Conservation (phyloP, 371 early-diverging fungal genomes). For the Lichtheimia ramosa region DNA sequence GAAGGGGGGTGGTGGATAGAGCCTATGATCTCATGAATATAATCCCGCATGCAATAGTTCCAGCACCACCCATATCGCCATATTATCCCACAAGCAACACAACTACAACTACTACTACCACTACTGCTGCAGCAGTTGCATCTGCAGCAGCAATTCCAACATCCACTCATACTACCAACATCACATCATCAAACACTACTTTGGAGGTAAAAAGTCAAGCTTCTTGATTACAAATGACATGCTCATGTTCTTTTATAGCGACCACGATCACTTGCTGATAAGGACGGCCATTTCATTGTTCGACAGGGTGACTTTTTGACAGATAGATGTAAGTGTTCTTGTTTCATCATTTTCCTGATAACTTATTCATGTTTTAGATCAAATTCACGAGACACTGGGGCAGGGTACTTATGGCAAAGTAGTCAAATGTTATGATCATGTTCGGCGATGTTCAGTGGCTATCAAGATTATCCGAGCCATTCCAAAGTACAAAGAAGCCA, state of each 20-base stretch:
- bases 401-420: constrained; percentile 99
- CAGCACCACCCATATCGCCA: constrained; percentile 4
- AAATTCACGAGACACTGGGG: constrained; percentile 82
- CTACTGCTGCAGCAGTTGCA: constrained; percentile 3
- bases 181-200: not conserved
- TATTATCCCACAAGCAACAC: constrained; percentile 7
- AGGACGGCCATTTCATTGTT: constrained; percentile 92
- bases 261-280: constrained; percentile 71
- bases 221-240: too few species aligned
- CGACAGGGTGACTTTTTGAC: constrained; percentile 74
- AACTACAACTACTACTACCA: not conserved
- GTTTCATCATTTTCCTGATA: not conserved
- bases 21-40: too few species aligned
- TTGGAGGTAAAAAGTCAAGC: not conserved
- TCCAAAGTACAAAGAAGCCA: constrained; percentile 94
- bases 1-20: too few species aligned
- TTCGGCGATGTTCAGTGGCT: constrained; percentile 48
- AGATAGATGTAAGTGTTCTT: constrained; percentile 59
- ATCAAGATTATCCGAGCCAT: constrained; percentile 93
- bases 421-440: constrained; percentile 82
- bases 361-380: constrained; percentile 46
- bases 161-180: not conserved
- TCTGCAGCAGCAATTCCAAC: not conserved
- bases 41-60: too few species aligned
- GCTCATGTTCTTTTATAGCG: too few species aligned